These are phyloP conservation scores for Roridomyces roridus DNA, from an alignment of 768 basidiomycete genomes.

Conservation along the genomic window DNA sequence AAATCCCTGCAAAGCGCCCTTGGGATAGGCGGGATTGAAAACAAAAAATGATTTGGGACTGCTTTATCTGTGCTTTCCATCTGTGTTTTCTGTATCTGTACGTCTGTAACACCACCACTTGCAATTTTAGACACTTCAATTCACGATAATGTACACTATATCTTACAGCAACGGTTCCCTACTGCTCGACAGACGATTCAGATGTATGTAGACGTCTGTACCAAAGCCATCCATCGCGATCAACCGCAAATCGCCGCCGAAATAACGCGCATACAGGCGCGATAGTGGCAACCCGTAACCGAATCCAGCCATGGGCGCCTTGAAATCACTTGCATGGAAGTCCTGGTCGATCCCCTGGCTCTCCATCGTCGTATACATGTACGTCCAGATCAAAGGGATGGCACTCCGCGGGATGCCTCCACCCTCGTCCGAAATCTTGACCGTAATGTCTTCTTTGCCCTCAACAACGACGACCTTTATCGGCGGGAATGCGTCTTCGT, in stretches of 20 bases:
- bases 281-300: slow-evolving; percentile 94
- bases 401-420: slow-evolving; percentile 91
- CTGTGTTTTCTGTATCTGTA: background rate
- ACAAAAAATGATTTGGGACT: too few relatives aligned
- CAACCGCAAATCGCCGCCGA: slow-evolving; percentile 89
- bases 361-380: slow-evolving; percentile 93
- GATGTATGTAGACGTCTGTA: slow-evolving; percentile 92
- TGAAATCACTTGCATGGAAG: slow-evolving; percentile 87
- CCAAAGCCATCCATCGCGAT: slow-evolving; percentile 99
- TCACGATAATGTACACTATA: background rate
- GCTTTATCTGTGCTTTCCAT: background rate
- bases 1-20: slow-evolving; percentile 18
- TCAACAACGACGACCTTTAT: slow-evolving; percentile 96
- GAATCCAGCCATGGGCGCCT: slow-evolving; percentile 97
- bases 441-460: slow-evolving; percentile 97
- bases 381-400: slow-evolving; percentile 97
- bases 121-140: background rate
- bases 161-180: slow-evolving; percentile 73
- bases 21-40: slow-evolving; percentile 15
- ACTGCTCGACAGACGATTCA: slow-evolving; percentile 85
- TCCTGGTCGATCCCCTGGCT: slow-evolving; percentile 75
- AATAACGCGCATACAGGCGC: slow-evolving; percentile 94
- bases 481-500: slow-evolving; percentile 81
- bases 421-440: slow-evolving; percentile 98
- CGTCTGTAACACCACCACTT: background rate